Percentiles rank a stretch among this genome's conserved stretches.
Evolutionary conservation across 2,329 filamentous ascomycete species (phyloP).

Genomic region (Ophiostoma sp.): DNA sequence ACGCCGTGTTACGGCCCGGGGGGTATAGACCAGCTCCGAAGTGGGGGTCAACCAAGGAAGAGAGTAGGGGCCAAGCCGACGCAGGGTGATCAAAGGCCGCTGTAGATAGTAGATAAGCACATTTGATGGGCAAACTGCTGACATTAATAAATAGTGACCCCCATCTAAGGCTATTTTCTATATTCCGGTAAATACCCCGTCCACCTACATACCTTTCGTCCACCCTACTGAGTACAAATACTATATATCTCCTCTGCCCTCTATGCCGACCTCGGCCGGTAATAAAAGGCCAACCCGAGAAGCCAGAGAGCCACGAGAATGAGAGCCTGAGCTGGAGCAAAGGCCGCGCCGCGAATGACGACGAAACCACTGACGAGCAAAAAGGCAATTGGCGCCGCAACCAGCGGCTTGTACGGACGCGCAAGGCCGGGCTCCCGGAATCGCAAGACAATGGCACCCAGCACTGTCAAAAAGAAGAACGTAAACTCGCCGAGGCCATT

Average conservation of each 20-base stretch:
- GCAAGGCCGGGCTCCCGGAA: constrained; percentile 50
- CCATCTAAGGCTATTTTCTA: constrained; percentile 12
- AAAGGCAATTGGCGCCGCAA: constrained; percentile 50
- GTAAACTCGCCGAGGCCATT: constrained; percentile 57
- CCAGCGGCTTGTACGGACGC: constrained; percentile 51
- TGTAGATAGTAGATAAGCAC: constrained; percentile 3
- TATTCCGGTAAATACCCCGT: background rate
- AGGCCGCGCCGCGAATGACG: constrained; percentile 53
- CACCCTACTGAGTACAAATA: background rate
- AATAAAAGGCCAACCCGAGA: constrained; percentile 43
- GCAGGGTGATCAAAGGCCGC: background rate
- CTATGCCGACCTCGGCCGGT: constrained; percentile 18
- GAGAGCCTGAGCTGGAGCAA: constrained; percentile 50
- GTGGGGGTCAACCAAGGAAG: background rate
- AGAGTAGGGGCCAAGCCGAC: background rate
- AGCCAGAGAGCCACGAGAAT: constrained; percentile 49
- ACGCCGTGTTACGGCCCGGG: constrained; percentile 11
- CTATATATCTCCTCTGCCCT: background rate
- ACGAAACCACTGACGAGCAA: constrained; percentile 56
- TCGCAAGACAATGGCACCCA: constrained; percentile 54
- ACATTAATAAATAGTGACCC: constrained; percentile 14
- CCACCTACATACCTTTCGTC: background rate
- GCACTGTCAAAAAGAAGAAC: constrained; percentile 59
- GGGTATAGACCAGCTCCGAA: background rate
- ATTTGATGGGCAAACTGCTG: background rate